These are phyloP conservation scores for Ruellia speciosa DNA, from an alignment of 305 asterid species.

Conservation along the genomic window DNA sequence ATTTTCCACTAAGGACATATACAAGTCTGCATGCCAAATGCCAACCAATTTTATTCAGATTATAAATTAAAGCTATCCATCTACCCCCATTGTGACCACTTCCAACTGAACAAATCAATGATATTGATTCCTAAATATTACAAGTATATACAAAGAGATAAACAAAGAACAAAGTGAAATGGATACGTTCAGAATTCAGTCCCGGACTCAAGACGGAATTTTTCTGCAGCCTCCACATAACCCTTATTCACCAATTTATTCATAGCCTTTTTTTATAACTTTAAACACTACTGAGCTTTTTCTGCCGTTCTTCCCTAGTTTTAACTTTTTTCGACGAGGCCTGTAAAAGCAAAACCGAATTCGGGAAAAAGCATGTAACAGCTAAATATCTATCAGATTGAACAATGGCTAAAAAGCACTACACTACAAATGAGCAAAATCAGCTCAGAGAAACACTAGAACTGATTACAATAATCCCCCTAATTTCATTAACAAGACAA, in stretches of 20 bases:
- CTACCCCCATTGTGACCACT: not conserved
- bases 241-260: slow-evolving; percentile 69
- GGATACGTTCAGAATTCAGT: slow-evolving; percentile 87
- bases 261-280: slow-evolving; percentile 55
- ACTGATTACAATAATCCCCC: no score
- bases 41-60: no score
- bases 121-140: not conserved
- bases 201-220: slow-evolving; percentile 62
- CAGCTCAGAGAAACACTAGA: no score
- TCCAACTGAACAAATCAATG: not conserved
- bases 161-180: not conserved
- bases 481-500: no score
- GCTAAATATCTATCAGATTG: not conserved
- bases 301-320: slow-evolving; percentile 60
- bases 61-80: not conserved
- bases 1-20: slow-evolving; percentile 45
- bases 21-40: not conserved
- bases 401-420: not conserved
- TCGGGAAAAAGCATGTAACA: no score
- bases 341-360: slow-evolving; percentile 37
- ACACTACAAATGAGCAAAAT: not conserved
- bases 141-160: not conserved
- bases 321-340: slow-evolving; percentile 61
- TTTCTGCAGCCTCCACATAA: slow-evolving; percentile 59
- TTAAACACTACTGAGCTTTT: slow-evolving; percentile 42